Evolutionary conservation across 164 flowering plant genomes (phyloP), one percentile per base, ranked within the genome.

Genomic region (Cinnamomum micranthum): DNA sequence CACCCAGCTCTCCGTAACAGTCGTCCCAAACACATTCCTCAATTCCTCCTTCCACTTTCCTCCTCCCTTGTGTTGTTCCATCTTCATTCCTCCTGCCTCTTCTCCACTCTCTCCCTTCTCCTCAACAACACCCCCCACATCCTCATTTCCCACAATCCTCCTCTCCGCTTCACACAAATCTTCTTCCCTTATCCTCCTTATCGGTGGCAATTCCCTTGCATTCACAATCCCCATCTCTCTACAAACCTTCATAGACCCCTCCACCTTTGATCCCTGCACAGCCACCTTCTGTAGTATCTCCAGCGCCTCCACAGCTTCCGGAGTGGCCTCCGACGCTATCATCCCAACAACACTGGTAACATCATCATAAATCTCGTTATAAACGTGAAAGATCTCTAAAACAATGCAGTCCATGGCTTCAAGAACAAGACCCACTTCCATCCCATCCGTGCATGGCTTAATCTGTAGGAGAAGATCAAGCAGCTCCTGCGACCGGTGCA

Each of bases 331-430:
- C 1, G 77, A 74, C 47, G 84, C 82, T 10, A 94, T 80, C 25
- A 80, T 73, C 60, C 78, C 28, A 15, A 94, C 66, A 74, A 85
- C 80, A 2, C 74, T 70, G 0, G 94, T 90, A 20, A 91, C 79
- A 28, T 85, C 90, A 11, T 75, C 73, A 72, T 94, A 88, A 0
- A 94, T 87, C 62, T 72, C 75, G 78, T 89, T 84, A 72, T 90
- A 94, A 22, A 91, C 70, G 2, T 89, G 91, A 73, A 88, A 92
- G 19, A 92, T 84, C 81, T 96, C 99, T 2, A 87, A 77, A 2
- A 90, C 58, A 0, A 89, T 73, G 65, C 92, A 87, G 50, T 91
- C 92, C 94, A 94, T 88, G 20, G 92, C 95, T 70, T 94, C 98
- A 1, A 85, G 77, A 31, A 94, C 75, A 28, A 90, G 74, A 4